These are phyloP conservation scores for Priceomyces medius DNA, from an alignment of 805 yeast genomes.

Conservation along the genomic window DNA sequence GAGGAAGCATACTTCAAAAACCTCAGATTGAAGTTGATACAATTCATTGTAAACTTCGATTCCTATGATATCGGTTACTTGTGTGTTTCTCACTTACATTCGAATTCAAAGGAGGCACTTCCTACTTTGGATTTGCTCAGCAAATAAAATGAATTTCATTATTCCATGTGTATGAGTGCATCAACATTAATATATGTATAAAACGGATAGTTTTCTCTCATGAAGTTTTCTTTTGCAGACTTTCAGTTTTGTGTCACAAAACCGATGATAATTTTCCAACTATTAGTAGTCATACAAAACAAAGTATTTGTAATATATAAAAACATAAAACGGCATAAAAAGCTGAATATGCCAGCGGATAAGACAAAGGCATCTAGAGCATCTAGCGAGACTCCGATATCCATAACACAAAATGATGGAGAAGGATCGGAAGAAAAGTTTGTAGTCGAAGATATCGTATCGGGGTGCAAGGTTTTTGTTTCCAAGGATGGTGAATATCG, in stretches of 20 bases:
- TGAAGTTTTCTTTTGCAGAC: conserved; percentile 3
- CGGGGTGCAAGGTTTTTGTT: conserved; percentile 83
- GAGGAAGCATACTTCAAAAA: conserved; percentile 22
- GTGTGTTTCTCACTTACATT: conserved; percentile 22
- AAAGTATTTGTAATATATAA: background rate
- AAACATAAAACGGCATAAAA: background rate
- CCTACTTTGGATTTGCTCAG: too few species aligned
- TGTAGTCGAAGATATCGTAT: conserved; percentile 49
- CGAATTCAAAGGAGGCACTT: background rate
- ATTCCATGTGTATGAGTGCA: too few species aligned
- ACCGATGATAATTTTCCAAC: background rate
- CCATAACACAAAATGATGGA: conserved; percentile 10
- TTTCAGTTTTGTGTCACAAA: background rate
- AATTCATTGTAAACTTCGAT: conserved; percentile 42
- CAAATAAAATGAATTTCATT: too few species aligned
- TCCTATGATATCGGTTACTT: conserved; percentile 39
- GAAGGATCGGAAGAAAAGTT: conserved; percentile 15
- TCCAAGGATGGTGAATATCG: conserved; percentile 77
- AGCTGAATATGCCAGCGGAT: conserved; percentile 1
- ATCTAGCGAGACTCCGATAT: conserved; percentile 11
- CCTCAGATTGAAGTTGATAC: conserved; percentile 36
- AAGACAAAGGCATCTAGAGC: conserved; percentile 9
- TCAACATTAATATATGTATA: too few species aligned
- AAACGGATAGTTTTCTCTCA: too few species aligned
- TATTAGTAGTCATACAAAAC: background rate